Percentiles rank a stretch among this genome's conserved stretches.
These are phyloP conservation scores for Linum tenue DNA, from an alignment of 345 rosid species.

Conservation along the genomic window DNA sequence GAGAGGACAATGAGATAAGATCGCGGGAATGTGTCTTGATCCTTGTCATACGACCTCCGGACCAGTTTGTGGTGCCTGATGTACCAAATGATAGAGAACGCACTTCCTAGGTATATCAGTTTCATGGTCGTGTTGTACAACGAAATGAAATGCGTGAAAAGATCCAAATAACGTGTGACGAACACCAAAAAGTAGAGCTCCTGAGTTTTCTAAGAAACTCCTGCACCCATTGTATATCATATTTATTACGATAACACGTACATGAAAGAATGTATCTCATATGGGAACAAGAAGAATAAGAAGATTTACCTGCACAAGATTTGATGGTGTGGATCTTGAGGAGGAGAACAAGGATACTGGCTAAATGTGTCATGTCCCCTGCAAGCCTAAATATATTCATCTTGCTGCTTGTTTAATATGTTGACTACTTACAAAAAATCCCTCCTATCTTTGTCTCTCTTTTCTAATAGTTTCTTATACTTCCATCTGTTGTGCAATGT, in stretches of 20 bases:
- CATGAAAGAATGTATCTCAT: no score
- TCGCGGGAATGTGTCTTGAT: slow-evolving; percentile 29
- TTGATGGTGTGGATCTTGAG: slow-evolving; percentile 31
- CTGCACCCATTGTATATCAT: slow-evolving; percentile 10
- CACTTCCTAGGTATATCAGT: slow-evolving; percentile 31
- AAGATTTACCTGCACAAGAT: slow-evolving; percentile 25
- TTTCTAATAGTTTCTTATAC: no score
- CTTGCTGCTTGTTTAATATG: neutral
- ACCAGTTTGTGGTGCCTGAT: slow-evolving; percentile 40
- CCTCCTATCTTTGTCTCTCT: no score
- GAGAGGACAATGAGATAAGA: slow-evolving; percentile 18
- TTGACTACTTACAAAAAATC: no score
- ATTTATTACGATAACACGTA: no score
- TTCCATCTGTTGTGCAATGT: no score
- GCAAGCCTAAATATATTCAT: slow-evolving; percentile 31
- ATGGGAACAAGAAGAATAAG: neutral
- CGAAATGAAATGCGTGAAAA: slow-evolving; percentile 24
- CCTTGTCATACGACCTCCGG: slow-evolving; percentile 28
- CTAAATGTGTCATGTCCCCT: slow-evolving; percentile 39
- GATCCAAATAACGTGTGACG: slow-evolving; percentile 32
- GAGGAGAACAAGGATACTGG: slow-evolving; percentile 29
- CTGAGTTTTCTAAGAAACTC: slow-evolving; percentile 39
- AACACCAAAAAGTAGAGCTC: slow-evolving; percentile 41
- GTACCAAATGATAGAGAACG: slow-evolving; percentile 40
- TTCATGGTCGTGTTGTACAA: slow-evolving; percentile 39